Evolutionary conservation across 1,284 basidiomycete species (phyloP), one percentile per base, ranked within the genome.

Genomic region (Tylopilus sp.): DNA sequence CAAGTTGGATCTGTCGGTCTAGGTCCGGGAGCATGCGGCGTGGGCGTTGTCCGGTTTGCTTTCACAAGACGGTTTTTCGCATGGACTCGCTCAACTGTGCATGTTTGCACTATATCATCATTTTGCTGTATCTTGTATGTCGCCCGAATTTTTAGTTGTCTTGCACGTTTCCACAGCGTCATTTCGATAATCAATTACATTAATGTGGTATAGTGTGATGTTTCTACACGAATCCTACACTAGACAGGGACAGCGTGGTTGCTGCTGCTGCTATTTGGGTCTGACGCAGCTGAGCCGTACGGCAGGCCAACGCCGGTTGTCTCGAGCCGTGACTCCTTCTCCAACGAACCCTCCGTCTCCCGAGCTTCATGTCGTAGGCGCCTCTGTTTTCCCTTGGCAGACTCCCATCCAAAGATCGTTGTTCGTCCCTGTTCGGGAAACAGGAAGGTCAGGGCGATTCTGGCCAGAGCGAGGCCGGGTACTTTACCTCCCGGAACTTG

Each of bases 401-500:
- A 76, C 48, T 78, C 73, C 33, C 54, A 55, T 26, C 77, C 74
- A 28, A 76, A 60, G 37, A 79, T 33, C 25, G 55, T 74, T 2
- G 71, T 73, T 36, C 75, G 71, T 21, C 76, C 74, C 75, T 75
- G 35, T 40, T 5, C 21, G 41, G 25, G 6, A 35, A 42, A 10
- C 3, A 13, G 12, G 3, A 6, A 31, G 15, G 10, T 37, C 1
- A 44, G 23, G 2, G 4, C 13, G 30, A 5, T 8, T 26, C 6
- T 3, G 3, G 15, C 26, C 11, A 25, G 30, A 26, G 23, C n/a
- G 31, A 54, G 8, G 26, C 19, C 10, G 16, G 6, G 1, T 1
- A 1, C 13, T 19, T 50, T 48, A 74, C 81, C 74, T 86, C 84
- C 44, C 59, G 73, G 59, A 68, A 91, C 68, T 92, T 92, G 76